Evolutionary conservation across 2,329 filamentous ascomycete species (phyloP).

Genomic region (Fusarium caatingaense): DNA sequence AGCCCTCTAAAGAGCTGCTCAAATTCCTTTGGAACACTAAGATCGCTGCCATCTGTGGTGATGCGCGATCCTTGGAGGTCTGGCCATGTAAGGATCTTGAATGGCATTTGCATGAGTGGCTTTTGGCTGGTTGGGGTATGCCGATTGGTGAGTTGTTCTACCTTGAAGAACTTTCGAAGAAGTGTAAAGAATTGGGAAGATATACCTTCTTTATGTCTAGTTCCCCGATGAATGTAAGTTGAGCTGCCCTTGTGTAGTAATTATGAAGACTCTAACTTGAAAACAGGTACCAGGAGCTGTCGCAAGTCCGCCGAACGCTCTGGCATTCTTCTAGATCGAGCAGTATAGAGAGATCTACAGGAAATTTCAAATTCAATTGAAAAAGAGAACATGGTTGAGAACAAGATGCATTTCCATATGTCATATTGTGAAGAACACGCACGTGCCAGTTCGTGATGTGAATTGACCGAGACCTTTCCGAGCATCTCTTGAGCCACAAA

Average conservation of each 20-base stretch:
- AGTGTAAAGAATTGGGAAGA: slow-evolving; percentile 61
- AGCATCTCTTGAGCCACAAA: background rate
- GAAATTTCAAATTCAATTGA: too few relatives aligned
- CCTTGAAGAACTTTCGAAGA: slow-evolving; percentile 51
- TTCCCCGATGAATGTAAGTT: slow-evolving; percentile 55
- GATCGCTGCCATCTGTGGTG: slow-evolving; percentile 56
- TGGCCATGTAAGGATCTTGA: slow-evolving; percentile 45
- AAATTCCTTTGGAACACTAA: slow-evolving; percentile 57
- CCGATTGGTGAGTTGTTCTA: slow-evolving; percentile 54
- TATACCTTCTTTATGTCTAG: slow-evolving; percentile 62
- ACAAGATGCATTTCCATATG: too few relatives aligned
- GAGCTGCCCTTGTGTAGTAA: fast-evolving
- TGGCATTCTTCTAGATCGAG: slow-evolving; percentile 22
- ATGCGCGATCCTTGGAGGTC: slow-evolving; percentile 56
- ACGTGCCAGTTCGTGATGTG: too few relatives aligned
- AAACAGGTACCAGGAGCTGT: slow-evolving; percentile 27
- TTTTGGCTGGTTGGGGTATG: slow-evolving; percentile 61
- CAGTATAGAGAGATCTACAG: background rate
- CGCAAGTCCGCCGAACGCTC: slow-evolving; percentile 30
- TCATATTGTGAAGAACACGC: too few relatives aligned
- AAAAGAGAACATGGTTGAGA: too few relatives aligned
- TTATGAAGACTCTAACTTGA: background rate
- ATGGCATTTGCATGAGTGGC: slow-evolving; percentile 54
- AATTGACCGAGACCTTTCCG: background rate
- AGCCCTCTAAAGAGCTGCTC: slow-evolving; percentile 50